Base-by-base conservation (phyloP, 495 filamentous ascomycete species). In the Hyaloscypha variabilis region DNA sequence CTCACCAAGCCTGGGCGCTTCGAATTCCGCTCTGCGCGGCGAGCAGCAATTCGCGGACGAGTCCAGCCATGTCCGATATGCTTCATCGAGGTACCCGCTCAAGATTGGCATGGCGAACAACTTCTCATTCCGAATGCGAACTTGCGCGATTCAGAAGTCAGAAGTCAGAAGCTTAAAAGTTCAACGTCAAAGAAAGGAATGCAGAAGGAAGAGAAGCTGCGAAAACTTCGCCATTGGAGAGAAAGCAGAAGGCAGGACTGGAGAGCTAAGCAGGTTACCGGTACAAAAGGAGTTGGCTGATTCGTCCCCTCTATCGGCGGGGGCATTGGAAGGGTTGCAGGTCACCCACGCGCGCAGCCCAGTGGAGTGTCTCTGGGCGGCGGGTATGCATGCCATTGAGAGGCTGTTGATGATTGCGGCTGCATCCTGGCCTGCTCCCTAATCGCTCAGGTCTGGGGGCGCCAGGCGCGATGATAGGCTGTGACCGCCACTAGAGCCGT, bases 61-160 rank as follows among this genome's bases (percentile, higher is more conserved):
- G n/a, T 26, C 49, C n/a, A 71, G 62, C 67, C 67, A 71, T 65
- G 60, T 31, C 58, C 39, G 61, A 50, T 71, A 70, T 19, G 64
- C 68, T 62, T 63, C 71, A 53, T 71, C 68, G 66, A 70, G 62
- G 65, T 65, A 69, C 67, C 68, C 49, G 71, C 71, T 71, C 66
- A 68, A 69, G 53, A 63, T 28, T 31, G 61, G 68, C 68, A 72
- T 72, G 65, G 49, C 62, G 50, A 64, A 5, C 64, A 39, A 64
- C 63, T 72, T 67, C 67, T 67, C 67, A 69, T 67, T 65, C 67
- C 65, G 60, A 58, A 62, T 25, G 25, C 57, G 34, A 23, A 42
- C 34, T 61, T 50, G 14, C 55, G 63, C 55, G 49, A 23, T 58
- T 14, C n/a, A 52, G 52, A 54, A 64, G 59, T 49, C 46, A 36